These are phyloP conservation scores for Boletus rubroflammeus DNA, from an alignment of 768 basidiomycete species.

Conservation along the genomic window DNA sequence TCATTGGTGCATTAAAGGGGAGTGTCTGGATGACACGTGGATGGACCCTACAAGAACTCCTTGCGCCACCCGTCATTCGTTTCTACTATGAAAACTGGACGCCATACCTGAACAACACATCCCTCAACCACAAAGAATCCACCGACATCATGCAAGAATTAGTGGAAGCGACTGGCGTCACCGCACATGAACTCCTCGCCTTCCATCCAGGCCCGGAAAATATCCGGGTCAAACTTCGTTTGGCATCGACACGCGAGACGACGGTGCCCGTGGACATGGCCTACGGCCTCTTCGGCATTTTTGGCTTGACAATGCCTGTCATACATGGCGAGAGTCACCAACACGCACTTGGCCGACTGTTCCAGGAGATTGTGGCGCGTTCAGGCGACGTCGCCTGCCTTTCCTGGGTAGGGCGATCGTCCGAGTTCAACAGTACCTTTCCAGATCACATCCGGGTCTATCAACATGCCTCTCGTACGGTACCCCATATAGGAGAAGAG, in stretches of 20 bases:
- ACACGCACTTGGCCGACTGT: constrained; percentile 19
- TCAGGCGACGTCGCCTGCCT: constrained; percentile 21
- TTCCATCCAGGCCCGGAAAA: constrained; percentile 12
- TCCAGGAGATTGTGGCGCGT: constrained; percentile 16
- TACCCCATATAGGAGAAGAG: constrained; percentile 3
- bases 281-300: constrained; percentile 21
- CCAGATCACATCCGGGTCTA: constrained; percentile 17
- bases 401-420: constrained; percentile 18
- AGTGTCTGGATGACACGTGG: constrained; percentile 22
- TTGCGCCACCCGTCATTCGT: constrained; percentile 18
- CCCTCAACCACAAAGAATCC: constrained; percentile 17
- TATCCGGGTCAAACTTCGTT: constrained; percentile 13
- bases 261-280: constrained; percentile 19
- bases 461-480: not conserved
- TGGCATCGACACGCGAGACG: constrained; percentile 23
- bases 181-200: constrained; percentile 3
- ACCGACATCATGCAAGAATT: constrained; percentile 15
- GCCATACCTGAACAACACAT: constrained; percentile 12
- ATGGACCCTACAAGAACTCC: constrained; percentile 25
- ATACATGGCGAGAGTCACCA: constrained; percentile 17
- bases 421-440: constrained; percentile 21
- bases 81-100: constrained; percentile 24
- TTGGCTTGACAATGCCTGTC: constrained; percentile 12
- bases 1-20: constrained; percentile 6
- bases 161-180: constrained; percentile 5